Evolutionary conservation across 2,329 filamentous ascomycete genomes (phyloP).

Genomic region (Exophiala calicioides): DNA sequence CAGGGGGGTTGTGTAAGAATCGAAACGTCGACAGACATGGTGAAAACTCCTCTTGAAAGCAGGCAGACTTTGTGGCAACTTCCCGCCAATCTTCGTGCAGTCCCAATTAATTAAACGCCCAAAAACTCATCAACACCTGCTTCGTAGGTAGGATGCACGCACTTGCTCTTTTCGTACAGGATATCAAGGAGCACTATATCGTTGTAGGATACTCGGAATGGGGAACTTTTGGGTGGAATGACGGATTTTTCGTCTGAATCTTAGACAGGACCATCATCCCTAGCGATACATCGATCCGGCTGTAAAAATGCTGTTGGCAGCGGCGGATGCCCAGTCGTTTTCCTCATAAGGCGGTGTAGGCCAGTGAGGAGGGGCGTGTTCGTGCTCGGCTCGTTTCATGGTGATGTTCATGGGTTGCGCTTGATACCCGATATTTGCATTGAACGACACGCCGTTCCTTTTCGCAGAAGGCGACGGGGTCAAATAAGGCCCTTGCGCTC

Average conservation of each 20-base stretch:
- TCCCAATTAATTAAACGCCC: slow-evolving; percentile 6
- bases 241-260: slow-evolving; percentile 6
- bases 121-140: slow-evolving; percentile 16
- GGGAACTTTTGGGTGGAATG: slow-evolving; percentile 20
- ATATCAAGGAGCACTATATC: slow-evolving; percentile 28
- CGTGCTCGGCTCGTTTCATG: slow-evolving; percentile 56
- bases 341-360: slow-evolving; percentile 95
- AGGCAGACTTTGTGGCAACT: not conserved
- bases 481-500: slow-evolving; percentile 54
- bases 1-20: slow-evolving; percentile 12
- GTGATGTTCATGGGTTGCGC: slow-evolving; percentile 70
- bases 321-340: slow-evolving; percentile 83
- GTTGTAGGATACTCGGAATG: slow-evolving; percentile 18
- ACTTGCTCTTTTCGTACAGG: slow-evolving; percentile 30
- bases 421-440: slow-evolving; percentile 51
- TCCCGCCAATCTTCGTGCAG: slow-evolving; percentile 9
- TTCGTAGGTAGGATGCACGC: slow-evolving; percentile 17
- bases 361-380: slow-evolving; percentile 69
- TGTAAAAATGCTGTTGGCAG: slow-evolving; percentile 78
- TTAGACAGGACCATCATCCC: too few relatives aligned
- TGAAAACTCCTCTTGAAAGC: slow-evolving; percentile 7
- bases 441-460: slow-evolving; percentile 73
- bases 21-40: slow-evolving; percentile 7
- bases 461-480: slow-evolving; percentile 80
- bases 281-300: slow-evolving; percentile 51